These are phyloP conservation scores for Colletotrichum ledebouriae DNA, from an alignment of 2,329 filamentous ascomycete genomes.

Conservation along the genomic window DNA sequence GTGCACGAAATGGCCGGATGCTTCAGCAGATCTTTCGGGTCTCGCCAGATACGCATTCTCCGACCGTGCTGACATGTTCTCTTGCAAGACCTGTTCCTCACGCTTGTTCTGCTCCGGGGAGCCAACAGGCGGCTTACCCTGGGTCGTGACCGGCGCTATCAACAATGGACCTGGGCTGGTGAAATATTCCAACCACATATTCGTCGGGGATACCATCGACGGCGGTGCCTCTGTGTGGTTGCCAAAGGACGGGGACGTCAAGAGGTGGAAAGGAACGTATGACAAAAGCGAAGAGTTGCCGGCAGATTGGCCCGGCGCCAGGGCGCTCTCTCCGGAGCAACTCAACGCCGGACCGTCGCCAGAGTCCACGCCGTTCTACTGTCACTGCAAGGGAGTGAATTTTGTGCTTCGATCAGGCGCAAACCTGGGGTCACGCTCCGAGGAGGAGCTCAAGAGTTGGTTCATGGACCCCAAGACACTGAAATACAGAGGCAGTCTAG, in stretches of 20 bases:
- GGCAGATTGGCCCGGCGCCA: slow-evolving; percentile 48
- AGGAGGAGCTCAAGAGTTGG: slow-evolving; percentile 51
- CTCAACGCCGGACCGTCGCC: not conserved
- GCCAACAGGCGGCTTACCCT: slow-evolving; percentile 39
- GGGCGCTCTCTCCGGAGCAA: slow-evolving; percentile 34
- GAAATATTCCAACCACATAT: slow-evolving; percentile 55
- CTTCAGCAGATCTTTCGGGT: slow-evolving; percentile 45
- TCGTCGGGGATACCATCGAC: slow-evolving; percentile 64
- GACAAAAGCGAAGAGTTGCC: slow-evolving; percentile 48
- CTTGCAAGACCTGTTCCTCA: slow-evolving; percentile 59
- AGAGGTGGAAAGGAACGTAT: slow-evolving; percentile 47
- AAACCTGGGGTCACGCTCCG: slow-evolving; percentile 48
- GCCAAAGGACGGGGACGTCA: slow-evolving; percentile 46
- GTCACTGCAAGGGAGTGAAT: slow-evolving; percentile 61
- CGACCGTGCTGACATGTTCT: slow-evolving; percentile 51
- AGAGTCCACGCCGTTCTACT: slow-evolving; percentile 54
- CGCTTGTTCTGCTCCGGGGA: slow-evolving; percentile 56
- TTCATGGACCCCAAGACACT: slow-evolving; percentile 59
- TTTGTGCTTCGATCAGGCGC: slow-evolving; percentile 53
- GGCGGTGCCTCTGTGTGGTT: slow-evolving; percentile 65
- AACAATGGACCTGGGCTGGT: slow-evolving; percentile 51
- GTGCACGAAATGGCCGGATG: slow-evolving; percentile 53
- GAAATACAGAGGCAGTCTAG: slow-evolving; percentile 56
- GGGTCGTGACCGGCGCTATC: slow-evolving; percentile 56
- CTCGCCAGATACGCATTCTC: slow-evolving; percentile 57